A percentile compares a stretch with the other conserved stretches of the same genome.
These are phyloP conservation scores for Pichia heedii DNA, from an alignment of 805 yeast species.

Conservation along the genomic window DNA sequence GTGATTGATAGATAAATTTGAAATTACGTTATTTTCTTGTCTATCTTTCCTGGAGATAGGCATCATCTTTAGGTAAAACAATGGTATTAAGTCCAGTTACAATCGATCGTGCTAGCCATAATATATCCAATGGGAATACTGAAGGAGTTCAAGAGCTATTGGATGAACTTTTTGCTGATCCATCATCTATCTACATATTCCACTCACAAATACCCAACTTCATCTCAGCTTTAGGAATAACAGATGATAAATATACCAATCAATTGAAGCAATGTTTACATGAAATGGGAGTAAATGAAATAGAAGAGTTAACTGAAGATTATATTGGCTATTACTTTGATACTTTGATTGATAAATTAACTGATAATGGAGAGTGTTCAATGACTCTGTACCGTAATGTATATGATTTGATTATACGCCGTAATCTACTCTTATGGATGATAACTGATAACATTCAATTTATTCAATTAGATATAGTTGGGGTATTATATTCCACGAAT, in stretches of 20 bases:
- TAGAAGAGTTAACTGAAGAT: slow-evolving; percentile 2
- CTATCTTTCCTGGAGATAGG: too few species aligned
- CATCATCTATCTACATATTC: background rate
- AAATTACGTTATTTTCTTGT: too few species aligned
- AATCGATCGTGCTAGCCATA: background rate
- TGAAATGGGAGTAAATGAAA: background rate
- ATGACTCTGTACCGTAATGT: background rate
- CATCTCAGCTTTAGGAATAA: too few species aligned
- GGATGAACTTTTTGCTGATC: background rate
- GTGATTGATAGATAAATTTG: too few species aligned
- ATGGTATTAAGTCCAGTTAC: background rate
- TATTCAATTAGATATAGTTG: slow-evolving; percentile 3
- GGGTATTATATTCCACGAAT: slow-evolving; percentile 1
- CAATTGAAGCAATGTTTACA: background rate
- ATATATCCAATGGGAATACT: background rate
- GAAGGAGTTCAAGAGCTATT: background rate
- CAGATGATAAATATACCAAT: background rate
- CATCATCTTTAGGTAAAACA: too few species aligned
- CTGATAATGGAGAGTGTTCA: background rate
- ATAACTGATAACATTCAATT: slow-evolving; percentile 1
- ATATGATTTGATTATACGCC: background rate
- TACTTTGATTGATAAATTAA: background rate
- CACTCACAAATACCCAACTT: background rate
- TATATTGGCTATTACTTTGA: slow-evolving; percentile 1
- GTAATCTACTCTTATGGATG: background rate